Evolutionary conservation across 768 basidiomycete genomes (phyloP).

Genomic region (Agaricus bisporus): DNA sequence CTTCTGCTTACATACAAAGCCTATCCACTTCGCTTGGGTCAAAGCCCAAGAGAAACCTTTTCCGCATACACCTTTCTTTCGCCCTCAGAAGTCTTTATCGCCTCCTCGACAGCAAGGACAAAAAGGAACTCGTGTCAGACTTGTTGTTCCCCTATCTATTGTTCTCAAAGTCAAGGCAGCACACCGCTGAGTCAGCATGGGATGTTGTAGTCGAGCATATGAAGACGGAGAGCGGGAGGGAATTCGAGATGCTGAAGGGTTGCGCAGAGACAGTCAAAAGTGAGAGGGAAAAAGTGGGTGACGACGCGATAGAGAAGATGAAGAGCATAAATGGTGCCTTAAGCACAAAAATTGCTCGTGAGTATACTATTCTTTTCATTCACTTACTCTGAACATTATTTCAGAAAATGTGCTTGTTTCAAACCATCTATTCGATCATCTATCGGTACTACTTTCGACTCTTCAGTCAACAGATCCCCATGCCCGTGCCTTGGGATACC

Average conservation of each 20-base stretch:
- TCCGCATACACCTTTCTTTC: slow-evolving; percentile 55
- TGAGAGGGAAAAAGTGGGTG: slow-evolving; percentile 25
- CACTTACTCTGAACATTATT: background rate
- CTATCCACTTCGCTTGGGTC: slow-evolving; percentile 30
- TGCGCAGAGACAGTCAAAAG: slow-evolving; percentile 40
- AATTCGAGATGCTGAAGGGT: slow-evolving; percentile 47
- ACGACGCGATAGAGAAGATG: slow-evolving; percentile 37
- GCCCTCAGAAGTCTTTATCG: slow-evolving; percentile 40
- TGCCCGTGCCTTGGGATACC: slow-evolving; percentile 49
- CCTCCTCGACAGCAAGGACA: slow-evolving; percentile 16
- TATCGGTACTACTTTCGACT: slow-evolving; percentile 45
- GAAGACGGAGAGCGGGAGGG: slow-evolving; percentile 13
- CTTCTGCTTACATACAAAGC: slow-evolving; percentile 38
- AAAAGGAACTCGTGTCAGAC: slow-evolving; percentile 37
- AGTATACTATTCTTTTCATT: slow-evolving; percentile 12
- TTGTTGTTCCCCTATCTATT: slow-evolving; percentile 71
- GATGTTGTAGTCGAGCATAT: slow-evolving; percentile 43
- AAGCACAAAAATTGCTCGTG: slow-evolving; percentile 63
- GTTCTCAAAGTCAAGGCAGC: slow-evolving; percentile 65
- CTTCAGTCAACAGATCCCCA: slow-evolving; percentile 45
- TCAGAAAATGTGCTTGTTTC: slow-evolving; percentile 64
- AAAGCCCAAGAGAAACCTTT: slow-evolving; percentile 43
- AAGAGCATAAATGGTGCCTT: slow-evolving; percentile 46
- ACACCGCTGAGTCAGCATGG: slow-evolving; percentile 67
- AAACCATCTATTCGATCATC: slow-evolving; percentile 32